phyloP scores from a whole-genome alignment of 106 monocot species.

The Allium sativum region DNA sequence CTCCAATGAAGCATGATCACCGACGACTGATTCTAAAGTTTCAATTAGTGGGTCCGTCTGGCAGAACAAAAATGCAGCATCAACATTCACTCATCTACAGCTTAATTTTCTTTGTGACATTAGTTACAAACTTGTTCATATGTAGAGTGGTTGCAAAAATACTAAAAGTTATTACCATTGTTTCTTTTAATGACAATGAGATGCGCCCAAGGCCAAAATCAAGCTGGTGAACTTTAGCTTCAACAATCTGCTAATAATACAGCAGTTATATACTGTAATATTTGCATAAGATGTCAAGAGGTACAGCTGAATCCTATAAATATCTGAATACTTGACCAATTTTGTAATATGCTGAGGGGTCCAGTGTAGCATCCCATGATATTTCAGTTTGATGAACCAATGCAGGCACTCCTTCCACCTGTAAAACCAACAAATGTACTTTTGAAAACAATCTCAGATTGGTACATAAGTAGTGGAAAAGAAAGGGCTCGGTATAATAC shows the following conservation, averaged over 20 bases:
- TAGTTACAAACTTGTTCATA: too few species aligned
- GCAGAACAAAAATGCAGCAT: not conserved
- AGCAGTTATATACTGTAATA: too few species aligned
- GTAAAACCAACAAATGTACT: not conserved
- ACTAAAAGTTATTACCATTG: constrained; percentile 33
- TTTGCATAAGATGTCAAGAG: too few species aligned
- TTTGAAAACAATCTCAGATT: too few species aligned
- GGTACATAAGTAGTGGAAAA: not conserved
- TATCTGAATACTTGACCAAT: constrained; percentile 60
- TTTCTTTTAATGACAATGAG: constrained; percentile 71
- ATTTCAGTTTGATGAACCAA: constrained; percentile 87
- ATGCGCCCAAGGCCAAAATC: constrained; percentile 75
- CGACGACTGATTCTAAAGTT: constrained; percentile 71
- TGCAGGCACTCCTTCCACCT: constrained; percentile 93
- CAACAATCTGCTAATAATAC: constrained; percentile 35
- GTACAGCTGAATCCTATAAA: not conserved
- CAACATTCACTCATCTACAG: too few species aligned
- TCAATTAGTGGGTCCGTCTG: constrained; percentile 78
- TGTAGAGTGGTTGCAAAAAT: too few species aligned
- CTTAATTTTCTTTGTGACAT: too few species aligned
- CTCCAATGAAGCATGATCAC: constrained; percentile 34
- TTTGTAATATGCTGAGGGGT: constrained; percentile 61
- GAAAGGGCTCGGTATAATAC: constrained; percentile 20
- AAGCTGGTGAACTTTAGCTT: constrained; percentile 88
- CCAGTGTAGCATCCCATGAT: constrained; percentile 76